phyloP scores from a whole-genome alignment of 2,329 filamentous ascomycete genomes.

The Aspergillus quadricinctus region DNA sequence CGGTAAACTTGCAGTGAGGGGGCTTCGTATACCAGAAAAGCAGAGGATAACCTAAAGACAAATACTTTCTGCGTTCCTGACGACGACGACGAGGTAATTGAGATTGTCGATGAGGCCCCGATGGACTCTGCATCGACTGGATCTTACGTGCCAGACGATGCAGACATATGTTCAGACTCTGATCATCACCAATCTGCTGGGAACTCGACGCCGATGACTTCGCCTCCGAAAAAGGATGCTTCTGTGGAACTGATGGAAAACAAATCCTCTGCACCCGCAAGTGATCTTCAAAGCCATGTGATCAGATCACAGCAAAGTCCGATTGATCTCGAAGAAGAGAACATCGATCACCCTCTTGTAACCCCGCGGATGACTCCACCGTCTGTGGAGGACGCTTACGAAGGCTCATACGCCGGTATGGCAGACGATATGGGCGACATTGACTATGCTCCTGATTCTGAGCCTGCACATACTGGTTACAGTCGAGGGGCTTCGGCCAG shows the following conservation, averaged over 20 bases:
- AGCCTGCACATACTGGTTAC: background rate
- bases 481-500: conserved; percentile 2
- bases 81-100: conserved; percentile 29
- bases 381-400: conserved; percentile 1
- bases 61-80: conserved; percentile 42
- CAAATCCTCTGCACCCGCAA: background rate
- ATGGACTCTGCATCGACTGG: conserved; percentile 1
- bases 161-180: conserved; percentile 12
- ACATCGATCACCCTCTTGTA: conserved; percentile 15
- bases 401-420: background rate
- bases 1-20: background rate
- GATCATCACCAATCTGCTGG: conserved; percentile 18
- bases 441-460: conserved; percentile 4
- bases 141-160: conserved; percentile 9
- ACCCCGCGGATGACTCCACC: conserved; percentile 22
- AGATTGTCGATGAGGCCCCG: conserved; percentile 5
- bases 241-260: background rate
- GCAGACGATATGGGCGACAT: conserved; percentile 3
- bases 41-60: conserved; percentile 12
- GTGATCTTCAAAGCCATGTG: background rate
- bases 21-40: background rate
- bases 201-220: conserved; percentile 20
- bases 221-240: conserved; percentile 14
- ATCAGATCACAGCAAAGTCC: conserved; percentile 11
- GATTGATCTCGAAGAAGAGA: conserved; percentile 11